Conservation (phyloP, 495 filamentous ascomycete genomes). For the Rhizodiscina lignyota region DNA sequence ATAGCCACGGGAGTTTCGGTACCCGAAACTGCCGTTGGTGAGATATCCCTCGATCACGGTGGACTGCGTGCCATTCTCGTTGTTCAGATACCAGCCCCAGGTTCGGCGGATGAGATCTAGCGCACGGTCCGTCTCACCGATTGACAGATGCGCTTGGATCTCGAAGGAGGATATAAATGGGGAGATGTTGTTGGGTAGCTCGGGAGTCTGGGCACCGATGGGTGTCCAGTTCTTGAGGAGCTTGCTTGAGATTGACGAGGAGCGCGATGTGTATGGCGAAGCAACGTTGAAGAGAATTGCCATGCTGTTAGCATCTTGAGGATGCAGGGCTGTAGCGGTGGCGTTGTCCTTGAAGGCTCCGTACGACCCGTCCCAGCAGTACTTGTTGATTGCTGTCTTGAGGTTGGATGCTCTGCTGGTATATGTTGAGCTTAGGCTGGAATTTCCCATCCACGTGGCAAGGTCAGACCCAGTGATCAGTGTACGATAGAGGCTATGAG, state of each 20-base stretch:
- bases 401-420: constrained; percentile 23
- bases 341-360: constrained; percentile 43
- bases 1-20: constrained; percentile 22
- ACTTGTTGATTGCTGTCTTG: constrained; percentile 24
- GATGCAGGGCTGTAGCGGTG: constrained; percentile 24
- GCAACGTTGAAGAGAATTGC: constrained; percentile 15
- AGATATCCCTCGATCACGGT: constrained; percentile 22
- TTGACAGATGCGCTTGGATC: constrained; percentile 17
- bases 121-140: constrained; percentile 12
- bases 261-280: constrained; percentile 2
- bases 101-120: constrained; percentile 17
- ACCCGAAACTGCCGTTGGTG: constrained; percentile 16
- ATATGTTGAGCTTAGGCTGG: constrained; percentile 28
- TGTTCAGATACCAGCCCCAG: constrained; percentile 24
- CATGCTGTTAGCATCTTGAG: constrained; percentile 15
- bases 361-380: constrained; percentile 33
- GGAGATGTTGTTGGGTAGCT: constrained; percentile 17
- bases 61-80: constrained; percentile 16
- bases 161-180: constrained; percentile 21
- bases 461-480: constrained; percentile 32
- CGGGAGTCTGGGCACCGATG: constrained; percentile 17
- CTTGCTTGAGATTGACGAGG: constrained; percentile 11
- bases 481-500: constrained; percentile 30
- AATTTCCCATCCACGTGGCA: constrained; percentile 31
- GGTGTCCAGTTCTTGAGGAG: constrained; percentile 19